Conservation (phyloP, 192 early-diverging fungal genomes). For the Entrophospora sp. region DNA sequence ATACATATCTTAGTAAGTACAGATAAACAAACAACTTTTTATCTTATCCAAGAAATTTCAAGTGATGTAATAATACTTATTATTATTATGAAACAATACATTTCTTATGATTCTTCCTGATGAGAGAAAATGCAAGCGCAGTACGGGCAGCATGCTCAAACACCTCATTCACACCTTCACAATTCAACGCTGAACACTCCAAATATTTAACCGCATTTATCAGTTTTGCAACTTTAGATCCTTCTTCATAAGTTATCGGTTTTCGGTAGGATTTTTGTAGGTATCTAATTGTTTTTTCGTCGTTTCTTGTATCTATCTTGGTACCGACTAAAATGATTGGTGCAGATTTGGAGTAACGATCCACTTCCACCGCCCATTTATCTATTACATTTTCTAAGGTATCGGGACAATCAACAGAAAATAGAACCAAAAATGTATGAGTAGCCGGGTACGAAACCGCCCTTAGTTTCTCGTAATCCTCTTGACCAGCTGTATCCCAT, state of each 20-base stretch:
- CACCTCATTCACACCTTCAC: conserved; percentile 73
- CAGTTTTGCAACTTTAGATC: conserved; percentile 59
- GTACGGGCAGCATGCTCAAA: conserved; percentile 81
- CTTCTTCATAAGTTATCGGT: conserved; percentile 45
- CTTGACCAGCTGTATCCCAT: conserved; percentile 71
- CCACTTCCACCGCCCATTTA: conserved; percentile 47
- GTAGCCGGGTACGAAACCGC: conserved; percentile 62
- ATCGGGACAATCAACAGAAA: conserved; percentile 54
- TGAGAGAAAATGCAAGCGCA: too few species aligned
- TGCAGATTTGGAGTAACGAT: conserved; percentile 33
- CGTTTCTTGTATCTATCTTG: conserved; percentile 39
- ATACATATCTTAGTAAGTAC: too few species aligned
- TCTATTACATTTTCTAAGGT: conserved; percentile 73
- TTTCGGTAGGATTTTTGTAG: conserved; percentile 21
- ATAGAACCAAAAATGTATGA: conserved; percentile 62
- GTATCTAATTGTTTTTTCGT: conserved; percentile 17
- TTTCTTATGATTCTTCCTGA: too few species aligned
- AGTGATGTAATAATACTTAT: too few species aligned
- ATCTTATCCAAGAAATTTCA: too few species aligned
- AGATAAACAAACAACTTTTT: too few species aligned
- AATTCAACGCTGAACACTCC: conserved; percentile 81
- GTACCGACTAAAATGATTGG: conserved; percentile 45
- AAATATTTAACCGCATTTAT: conserved; percentile 82
- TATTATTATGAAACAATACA: too few species aligned
- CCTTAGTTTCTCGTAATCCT: conserved; percentile 64